These are phyloP conservation scores for Eucalyptus pauciflora DNA, from an alignment of 345 rosid genomes.

Conservation along the genomic window DNA sequence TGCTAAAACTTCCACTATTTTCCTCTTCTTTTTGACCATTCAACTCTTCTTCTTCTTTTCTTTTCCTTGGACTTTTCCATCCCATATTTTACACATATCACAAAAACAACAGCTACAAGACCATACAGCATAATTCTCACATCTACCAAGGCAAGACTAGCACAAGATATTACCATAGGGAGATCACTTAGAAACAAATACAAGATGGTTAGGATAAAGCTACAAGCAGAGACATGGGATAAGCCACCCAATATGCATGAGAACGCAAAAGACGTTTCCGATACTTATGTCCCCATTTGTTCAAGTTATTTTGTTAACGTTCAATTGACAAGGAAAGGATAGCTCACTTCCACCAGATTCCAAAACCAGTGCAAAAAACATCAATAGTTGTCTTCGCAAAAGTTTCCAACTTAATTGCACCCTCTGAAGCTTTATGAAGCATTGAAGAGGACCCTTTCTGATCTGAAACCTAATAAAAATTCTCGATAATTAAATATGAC, in stretches of 20 bases:
- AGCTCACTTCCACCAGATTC: conserved; percentile 96
- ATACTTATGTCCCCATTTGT: neutral
- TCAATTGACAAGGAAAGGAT: neutral
- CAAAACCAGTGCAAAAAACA: conserved; percentile 81
- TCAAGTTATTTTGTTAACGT: neutral
- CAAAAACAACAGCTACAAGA: conserved; percentile 77
- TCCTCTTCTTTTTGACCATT: no score
- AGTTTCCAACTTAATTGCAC: conserved; percentile 68
- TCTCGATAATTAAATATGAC: neutral
- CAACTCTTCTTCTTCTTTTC: no score
- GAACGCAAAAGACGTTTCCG: neutral
- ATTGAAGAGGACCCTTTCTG: conserved; percentile 66
- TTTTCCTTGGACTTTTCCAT: no score
- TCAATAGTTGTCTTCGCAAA: conserved; percentile 93
- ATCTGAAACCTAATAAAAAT: conserved; percentile 46
- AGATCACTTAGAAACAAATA: conserved; percentile 61
- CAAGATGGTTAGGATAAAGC: neutral
- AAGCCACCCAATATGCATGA: neutral
- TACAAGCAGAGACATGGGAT: neutral
- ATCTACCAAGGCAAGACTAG: conserved; percentile 94
- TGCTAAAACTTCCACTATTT: no score
- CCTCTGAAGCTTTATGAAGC: conserved; percentile 92
- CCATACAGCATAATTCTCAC: conserved; percentile 91
- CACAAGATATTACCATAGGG: conserved; percentile 75
- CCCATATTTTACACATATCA: conserved; percentile 4